Percentiles rank a stretch among this genome's conserved stretches.
Evolutionary conservation across 306 rosid species (phyloP).

Genomic region (Pyrus communis): DNA sequence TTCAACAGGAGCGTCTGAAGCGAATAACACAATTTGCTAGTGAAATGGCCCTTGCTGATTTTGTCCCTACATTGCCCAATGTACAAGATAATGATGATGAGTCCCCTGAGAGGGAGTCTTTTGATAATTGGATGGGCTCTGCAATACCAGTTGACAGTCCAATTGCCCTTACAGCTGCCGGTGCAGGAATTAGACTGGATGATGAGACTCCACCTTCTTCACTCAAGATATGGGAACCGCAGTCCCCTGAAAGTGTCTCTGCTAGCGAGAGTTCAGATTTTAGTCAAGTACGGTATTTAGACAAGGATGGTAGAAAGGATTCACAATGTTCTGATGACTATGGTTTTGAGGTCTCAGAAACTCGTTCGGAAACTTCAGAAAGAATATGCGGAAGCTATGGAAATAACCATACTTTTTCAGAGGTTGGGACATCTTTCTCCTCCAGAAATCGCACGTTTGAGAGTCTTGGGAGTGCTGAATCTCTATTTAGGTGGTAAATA

Average conservation of each 20-base stretch:
- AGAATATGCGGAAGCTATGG: constrained; percentile 42
- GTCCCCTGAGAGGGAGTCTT: constrained; percentile 38
- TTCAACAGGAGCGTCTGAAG: constrained; percentile 93
- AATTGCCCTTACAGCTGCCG: constrained; percentile 64
- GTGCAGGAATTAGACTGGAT: constrained; percentile 70
- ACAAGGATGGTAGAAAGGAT: constrained; percentile 47
- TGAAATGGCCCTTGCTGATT: constrained; percentile 45
- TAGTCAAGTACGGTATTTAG: constrained; percentile 45
- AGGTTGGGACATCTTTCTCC: constrained; percentile 32
- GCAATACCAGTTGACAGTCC: constrained; percentile 80
- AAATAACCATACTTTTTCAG: constrained; percentile 49
- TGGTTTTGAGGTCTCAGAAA: constrained; percentile 40
- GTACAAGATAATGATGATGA: constrained; percentile 39
- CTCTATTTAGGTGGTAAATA: constrained; percentile 62
- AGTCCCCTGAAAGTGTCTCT: constrained; percentile 54
- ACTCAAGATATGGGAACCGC: constrained; percentile 47
- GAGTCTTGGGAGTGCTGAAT: constrained; percentile 60
- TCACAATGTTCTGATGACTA: constrained; percentile 34
- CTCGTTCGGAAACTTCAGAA: constrained; percentile 31
- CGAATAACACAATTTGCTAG: constrained; percentile 70
- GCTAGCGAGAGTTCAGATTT: constrained; percentile 63
- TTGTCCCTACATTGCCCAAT: constrained; percentile 38
- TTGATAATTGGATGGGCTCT: constrained; percentile 57
- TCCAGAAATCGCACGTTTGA: constrained; percentile 34
- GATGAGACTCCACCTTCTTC: constrained; percentile 41